A percentile compares a stretch with the other conserved stretches of the same genome.
Evolutionary conservation across 73 alveolate species (phyloP).

Genomic region (Paramecium primaurelia): DNA sequence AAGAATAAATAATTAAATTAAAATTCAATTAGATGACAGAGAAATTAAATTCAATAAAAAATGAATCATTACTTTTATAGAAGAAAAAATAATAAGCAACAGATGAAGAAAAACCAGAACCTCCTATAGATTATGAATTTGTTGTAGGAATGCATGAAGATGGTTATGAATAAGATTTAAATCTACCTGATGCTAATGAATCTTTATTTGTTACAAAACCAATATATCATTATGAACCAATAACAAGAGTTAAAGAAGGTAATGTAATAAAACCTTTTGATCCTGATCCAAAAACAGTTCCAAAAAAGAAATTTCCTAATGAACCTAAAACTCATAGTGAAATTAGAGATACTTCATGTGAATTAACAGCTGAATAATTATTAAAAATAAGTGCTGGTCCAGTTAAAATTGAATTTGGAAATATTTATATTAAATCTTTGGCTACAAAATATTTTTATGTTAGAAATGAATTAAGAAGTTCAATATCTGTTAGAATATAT

Average conservation of each 20-base stretch:
- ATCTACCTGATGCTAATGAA: constrained; percentile 77
- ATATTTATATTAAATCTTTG: constrained; percentile 86
- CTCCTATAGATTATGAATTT: constrained; percentile 62
- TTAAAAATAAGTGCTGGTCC: constrained; percentile 94
- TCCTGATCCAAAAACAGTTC: constrained; percentile 77
- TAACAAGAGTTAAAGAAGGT: constrained; percentile 18
- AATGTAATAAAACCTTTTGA: constrained; percentile 45
- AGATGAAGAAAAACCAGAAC: constrained; percentile 48
- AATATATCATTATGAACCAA: constrained; percentile 79
- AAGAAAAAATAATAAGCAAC: constrained; percentile 64
- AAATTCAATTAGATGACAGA: constrained; percentile 65
- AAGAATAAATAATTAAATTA: constrained; percentile 64
- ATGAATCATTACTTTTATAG: constrained; percentile 67
- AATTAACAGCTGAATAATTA: constrained; percentile 88
- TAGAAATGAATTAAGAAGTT: constrained; percentile 89
- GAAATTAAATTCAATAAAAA: constrained; percentile 75
- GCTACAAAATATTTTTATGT: constrained; percentile 88
- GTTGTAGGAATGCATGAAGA: constrained; percentile 60
- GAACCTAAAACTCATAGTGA: constrained; percentile 96
- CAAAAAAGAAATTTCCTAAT: constrained; percentile 81
- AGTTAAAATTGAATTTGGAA: constrained; percentile 86
- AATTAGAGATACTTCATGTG: constrained; percentile 89
- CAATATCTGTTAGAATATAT: constrained; percentile 86
- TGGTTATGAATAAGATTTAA: constrained; percentile 20
- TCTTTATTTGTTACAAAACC: constrained; percentile 80